These are phyloP conservation scores for Arxiozyma heterogenica DNA, from an alignment of 1,139 yeast genomes.

Conservation along the genomic window DNA sequence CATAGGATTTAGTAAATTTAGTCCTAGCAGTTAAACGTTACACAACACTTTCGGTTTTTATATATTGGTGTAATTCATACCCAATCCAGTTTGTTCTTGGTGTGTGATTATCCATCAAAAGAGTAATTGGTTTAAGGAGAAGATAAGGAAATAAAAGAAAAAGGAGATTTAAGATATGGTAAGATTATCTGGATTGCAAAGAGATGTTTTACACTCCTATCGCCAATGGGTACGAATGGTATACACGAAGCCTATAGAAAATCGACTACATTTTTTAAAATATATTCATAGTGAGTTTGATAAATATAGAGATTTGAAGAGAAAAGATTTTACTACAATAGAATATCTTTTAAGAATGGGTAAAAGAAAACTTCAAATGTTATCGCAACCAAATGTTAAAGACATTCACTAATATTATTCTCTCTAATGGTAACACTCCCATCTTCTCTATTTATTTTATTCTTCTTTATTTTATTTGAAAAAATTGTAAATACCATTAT, in stretches of 20 bases:
- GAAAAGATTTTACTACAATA: conserved; percentile 76
- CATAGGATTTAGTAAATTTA: too few relatives aligned
- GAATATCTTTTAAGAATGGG: conserved; percentile 82
- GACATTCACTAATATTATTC: conserved; percentile 39
- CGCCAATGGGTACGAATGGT: conserved; percentile 48
- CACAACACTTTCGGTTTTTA: too few relatives aligned
- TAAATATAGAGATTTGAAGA: conserved; percentile 49
- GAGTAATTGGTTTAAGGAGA: too few relatives aligned
- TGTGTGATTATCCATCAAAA: too few relatives aligned
- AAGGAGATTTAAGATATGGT: neutral
- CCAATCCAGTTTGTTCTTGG: too few relatives aligned
- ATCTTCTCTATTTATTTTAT: too few relatives aligned
- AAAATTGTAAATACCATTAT: neutral
- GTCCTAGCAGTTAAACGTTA: too few relatives aligned
- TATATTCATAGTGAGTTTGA: conserved; percentile 49
- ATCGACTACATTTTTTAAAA: conserved; percentile 31
- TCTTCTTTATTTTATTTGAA: neutral
- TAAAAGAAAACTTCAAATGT: conserved; percentile 60
- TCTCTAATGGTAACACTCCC: neutral
- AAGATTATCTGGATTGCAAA: conserved; percentile 49
- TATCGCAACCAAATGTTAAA: conserved; percentile 55
- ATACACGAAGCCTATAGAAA: conserved; percentile 44
- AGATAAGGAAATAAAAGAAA: neutral
- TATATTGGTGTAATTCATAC: too few relatives aligned
- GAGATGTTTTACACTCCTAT: conserved; percentile 55